Percentiles rank a stretch among this genome's conserved stretches.
These are phyloP conservation scores for Nicotiana benthamiana DNA, from an alignment of 257 asterid species.

Conservation along the genomic window DNA sequence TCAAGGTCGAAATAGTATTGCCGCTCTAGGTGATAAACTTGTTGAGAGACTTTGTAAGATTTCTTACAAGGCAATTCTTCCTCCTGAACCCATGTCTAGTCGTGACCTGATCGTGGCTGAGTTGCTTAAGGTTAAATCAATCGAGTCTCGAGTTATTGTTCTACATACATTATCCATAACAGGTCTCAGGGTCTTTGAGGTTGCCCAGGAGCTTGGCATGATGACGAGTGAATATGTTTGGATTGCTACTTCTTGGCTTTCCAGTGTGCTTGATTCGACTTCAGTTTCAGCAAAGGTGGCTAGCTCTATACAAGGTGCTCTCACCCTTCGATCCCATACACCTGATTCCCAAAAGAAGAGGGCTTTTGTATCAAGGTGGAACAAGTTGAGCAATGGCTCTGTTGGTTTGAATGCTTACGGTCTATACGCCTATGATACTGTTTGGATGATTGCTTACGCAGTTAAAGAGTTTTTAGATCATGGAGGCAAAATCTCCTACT, in stretches of 20 bases:
- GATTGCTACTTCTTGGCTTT: conserved; percentile 79
- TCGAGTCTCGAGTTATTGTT: conserved; percentile 64
- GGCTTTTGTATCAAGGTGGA: conserved; percentile 50
- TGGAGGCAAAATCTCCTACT: conserved; percentile 57
- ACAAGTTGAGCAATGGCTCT: conserved; percentile 47
- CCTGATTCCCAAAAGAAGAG: conserved; percentile 49
- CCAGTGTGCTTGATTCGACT: conserved; percentile 54
- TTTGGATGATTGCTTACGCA: conserved; percentile 67
- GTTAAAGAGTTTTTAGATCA: conserved; percentile 38
- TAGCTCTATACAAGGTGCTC: conserved; percentile 54
- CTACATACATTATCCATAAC: conserved; percentile 41
- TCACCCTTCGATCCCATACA: conserved; percentile 55
- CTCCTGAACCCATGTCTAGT: conserved; percentile 38
- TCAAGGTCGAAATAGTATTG: conserved; percentile 52
- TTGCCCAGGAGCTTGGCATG: conserved; percentile 62
- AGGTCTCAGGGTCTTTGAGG: conserved; percentile 42
- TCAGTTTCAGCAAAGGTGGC: conserved; percentile 18
- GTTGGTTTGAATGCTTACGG: conserved; percentile 56
- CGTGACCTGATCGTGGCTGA: conserved; percentile 25
- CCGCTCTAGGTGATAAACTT: conserved; percentile 54
- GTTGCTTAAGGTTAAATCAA: conserved; percentile 33
- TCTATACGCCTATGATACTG: conserved; percentile 76
- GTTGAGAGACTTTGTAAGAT: conserved; percentile 51
- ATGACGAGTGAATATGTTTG: conserved; percentile 71
- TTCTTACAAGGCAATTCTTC: conserved; percentile 52